A percentile compares a stretch with the other conserved stretches of the same genome.
Evolutionary conservation across 2,329 filamentous ascomycete species (phyloP).

Genomic region (Malbranchea cinnamomea): DNA sequence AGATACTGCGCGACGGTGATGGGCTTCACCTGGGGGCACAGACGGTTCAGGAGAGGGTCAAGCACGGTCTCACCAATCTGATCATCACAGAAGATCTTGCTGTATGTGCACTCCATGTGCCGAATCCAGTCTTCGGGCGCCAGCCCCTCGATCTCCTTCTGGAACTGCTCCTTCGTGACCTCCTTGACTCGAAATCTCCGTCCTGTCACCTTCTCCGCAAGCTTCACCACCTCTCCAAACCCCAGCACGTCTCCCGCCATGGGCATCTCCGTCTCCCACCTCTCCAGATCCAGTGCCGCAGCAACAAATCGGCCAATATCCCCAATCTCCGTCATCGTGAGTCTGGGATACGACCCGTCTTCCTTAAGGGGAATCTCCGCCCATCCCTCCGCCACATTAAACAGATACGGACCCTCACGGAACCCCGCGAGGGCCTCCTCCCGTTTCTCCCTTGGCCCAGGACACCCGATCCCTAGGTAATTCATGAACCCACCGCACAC

Average conservation of each 20-base stretch:
- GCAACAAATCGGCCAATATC: constrained; percentile 20
- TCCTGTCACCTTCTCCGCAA: constrained; percentile 13
- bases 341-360: constrained; percentile 12
- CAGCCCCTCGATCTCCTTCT: neutral
- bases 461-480: constrained; percentile 17
- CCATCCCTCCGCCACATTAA: constrained; percentile 13
- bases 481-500: constrained; percentile 22
- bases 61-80: neutral
- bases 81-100: constrained; percentile 3
- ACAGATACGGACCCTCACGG: constrained; percentile 6
- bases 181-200: constrained; percentile 3
- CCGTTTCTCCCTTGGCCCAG: neutral
- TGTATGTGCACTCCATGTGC: constrained; percentile 4
- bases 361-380: constrained; percentile 15
- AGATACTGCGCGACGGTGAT: constrained; percentile 5
- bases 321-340: constrained; percentile 19
- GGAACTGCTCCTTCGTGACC: neutral
- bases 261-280: constrained; percentile 16
- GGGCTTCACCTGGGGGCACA: constrained; percentile 7
- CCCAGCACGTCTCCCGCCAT: constrained; percentile 19
- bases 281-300: constrained; percentile 16
- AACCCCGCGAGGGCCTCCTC: constrained; percentile 13
- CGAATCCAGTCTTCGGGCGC: neutral
- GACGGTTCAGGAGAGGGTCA: constrained; percentile 5
- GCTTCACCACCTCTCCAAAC: constrained; percentile 14